Evolutionary conservation across 2,329 filamentous ascomycete genomes (phyloP), one percentile per base, ranked within the genome.

Genomic region (Ophidiomyces ophidiicola): DNA sequence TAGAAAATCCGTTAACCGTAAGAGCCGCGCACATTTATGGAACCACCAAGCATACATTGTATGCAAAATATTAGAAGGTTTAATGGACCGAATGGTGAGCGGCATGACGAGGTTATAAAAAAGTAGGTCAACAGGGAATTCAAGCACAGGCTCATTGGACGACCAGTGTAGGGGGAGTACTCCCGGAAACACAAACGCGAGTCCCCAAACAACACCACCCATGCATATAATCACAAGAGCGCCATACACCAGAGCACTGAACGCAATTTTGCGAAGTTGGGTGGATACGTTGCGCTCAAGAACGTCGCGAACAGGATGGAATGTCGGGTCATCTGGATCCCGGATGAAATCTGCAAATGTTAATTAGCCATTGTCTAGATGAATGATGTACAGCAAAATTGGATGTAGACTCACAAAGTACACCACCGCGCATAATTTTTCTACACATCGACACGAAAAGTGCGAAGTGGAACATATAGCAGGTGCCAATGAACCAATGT

Each of bases 391-490:
- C 11, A n/a, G 11, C n/a, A n/a, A 25, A 20, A 5, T 2, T 5
- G 36, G 34, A 15, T 20, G 29, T 11, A 28, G 30, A 71, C 79
- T 72, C 68, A 84, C 80, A 96, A 43, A 98, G 69, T 28, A 98
- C 90, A 36, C 90, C 90, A 49, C 78, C 85, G 46, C 90, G 80
- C 80, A 98, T 83, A 43, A 96, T 94, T 65, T 94, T 94, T 46
- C 90, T 80, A 61, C 90, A 98, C 87, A 98, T 96, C 41, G 87
- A 92, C 12, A 98, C 90, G 56, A 98, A 98, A 2, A 98, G 72
- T 4, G 90, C 90, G 57, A 98, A 98, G 58, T 98, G 90, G 64
- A 98, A 98, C 92, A 98, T 98, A 61, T 98, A 98, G 46, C 87
- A 93, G 3, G 90, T 98, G 34, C 90, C 90, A 41, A 94, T 80